A percentile compares a stretch with the other conserved stretches of the same genome.
phyloP scores from a whole-genome alignment of 2,329 filamentous ascomycete species.

The Sporothrix dimorphospora region DNA sequence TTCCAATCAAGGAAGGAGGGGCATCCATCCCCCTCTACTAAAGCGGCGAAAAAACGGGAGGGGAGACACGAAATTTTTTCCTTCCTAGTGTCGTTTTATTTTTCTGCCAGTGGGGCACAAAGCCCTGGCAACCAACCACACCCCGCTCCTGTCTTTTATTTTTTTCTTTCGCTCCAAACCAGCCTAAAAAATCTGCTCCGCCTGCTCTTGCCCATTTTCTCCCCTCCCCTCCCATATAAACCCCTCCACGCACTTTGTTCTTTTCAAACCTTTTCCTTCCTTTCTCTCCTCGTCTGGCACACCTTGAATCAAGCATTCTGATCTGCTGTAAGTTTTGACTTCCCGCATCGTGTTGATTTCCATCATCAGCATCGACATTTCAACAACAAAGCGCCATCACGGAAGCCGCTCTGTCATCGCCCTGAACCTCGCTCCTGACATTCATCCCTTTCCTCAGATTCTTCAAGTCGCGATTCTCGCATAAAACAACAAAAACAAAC shows the following conservation, averaged over 20 bases:
- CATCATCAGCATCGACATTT: conserved; percentile 29
- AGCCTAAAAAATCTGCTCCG: conserved; percentile 26
- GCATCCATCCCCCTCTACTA: conserved; percentile 19
- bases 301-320: conserved; percentile 48
- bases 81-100: conserved; percentile 31
- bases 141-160: conserved; percentile 28
- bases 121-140: conserved; percentile 36
- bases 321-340: conserved; percentile 38
- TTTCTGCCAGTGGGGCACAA: conserved; percentile 32
- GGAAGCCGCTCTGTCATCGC: conserved; percentile 1
- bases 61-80: conserved; percentile 29
- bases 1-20: conserved; percentile 31
- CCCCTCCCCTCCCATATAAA: conserved; percentile 33
- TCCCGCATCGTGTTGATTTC: not conserved
- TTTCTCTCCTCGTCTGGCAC: conserved; percentile 45
- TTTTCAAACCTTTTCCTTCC: conserved; percentile 32
- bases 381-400: not conserved
- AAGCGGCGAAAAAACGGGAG: conserved; percentile 22
- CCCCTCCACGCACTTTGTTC: conserved; percentile 33
- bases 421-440: conserved; percentile 19
- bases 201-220: conserved; percentile 11
- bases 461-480: conserved; percentile 9
- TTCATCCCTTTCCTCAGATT: conserved; percentile 28
- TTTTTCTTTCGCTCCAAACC: conserved; percentile 19
- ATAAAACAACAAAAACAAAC: conserved; percentile 18